Evolutionary conservation across 345 rosid genomes (phyloP).

Genomic region (Lumnitzera racemosa): DNA sequence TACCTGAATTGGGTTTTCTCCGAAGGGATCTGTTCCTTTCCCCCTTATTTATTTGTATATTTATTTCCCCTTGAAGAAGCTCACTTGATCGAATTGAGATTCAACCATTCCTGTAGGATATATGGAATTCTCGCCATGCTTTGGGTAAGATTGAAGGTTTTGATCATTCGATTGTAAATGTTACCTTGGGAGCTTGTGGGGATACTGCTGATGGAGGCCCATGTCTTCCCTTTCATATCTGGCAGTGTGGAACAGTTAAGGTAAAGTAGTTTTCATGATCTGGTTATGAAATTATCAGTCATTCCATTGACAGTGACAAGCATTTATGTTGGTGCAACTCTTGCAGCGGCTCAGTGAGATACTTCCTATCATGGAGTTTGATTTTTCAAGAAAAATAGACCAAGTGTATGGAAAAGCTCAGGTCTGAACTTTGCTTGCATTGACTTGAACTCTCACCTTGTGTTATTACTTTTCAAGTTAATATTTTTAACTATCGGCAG

Average conservation of each 20-base stretch:
- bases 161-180: slow-evolving; percentile 71
- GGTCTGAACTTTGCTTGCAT: slow-evolving; percentile 29
- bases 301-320: background rate
- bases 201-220: slow-evolving; percentile 57
- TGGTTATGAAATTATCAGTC: background rate
- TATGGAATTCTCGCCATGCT: slow-evolving; percentile 73
- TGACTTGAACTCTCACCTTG: background rate
- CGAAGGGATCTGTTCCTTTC: background rate
- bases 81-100: background rate
- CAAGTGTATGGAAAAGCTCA: slow-evolving; percentile 50
- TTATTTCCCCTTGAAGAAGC: background rate
- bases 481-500: no score
- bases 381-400: slow-evolving; percentile 54
- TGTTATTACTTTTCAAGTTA: background rate
- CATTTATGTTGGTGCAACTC: background rate
- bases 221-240: slow-evolving; percentile 57
- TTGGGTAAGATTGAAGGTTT: slow-evolving; percentile 76
- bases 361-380: slow-evolving; percentile 67
- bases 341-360: slow-evolving; percentile 65
- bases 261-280: slow-evolving; percentile 23
- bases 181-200: slow-evolving; percentile 78
- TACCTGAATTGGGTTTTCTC: background rate
- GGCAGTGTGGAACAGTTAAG: slow-evolving; percentile 88
- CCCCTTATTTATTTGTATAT: background rate
- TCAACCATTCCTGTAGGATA: slow-evolving; percentile 38